phyloP scores from a whole-genome alignment of 805 yeast species.

The Starmera dryadoides region DNA sequence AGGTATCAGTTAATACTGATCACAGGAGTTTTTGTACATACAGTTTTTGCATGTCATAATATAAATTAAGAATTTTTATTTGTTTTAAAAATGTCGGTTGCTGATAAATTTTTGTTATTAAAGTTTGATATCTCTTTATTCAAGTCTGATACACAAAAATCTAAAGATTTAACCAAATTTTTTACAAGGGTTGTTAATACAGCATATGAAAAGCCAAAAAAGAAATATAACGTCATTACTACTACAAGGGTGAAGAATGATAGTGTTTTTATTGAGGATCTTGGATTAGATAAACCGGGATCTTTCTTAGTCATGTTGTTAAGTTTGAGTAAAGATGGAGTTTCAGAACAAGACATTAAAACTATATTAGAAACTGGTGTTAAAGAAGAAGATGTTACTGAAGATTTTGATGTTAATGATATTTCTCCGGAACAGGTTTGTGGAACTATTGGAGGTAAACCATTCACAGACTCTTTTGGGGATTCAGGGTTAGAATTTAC shows the following conservation, averaged over 20 bases:
- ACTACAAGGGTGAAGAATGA: slow-evolving; percentile 13
- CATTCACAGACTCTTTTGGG: not conserved
- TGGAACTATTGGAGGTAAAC: slow-evolving; percentile 13
- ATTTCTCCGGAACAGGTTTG: slow-evolving; percentile 3
- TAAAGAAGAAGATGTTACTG: not conserved
- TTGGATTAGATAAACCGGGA: slow-evolving; percentile 12
- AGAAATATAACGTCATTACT: slow-evolving; percentile 10
- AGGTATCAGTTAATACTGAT: no score
- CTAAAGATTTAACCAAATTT: slow-evolving; percentile 3
- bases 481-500: slow-evolving; percentile 10
- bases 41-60: not conserved
- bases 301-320: slow-evolving; percentile 10
- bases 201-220: slow-evolving; percentile 11
- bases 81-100: not conserved
- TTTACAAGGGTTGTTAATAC: slow-evolving; percentile 11
- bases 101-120: not conserved
- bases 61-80: no score
- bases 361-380: not conserved
- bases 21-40: no score
- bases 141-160: not conserved
- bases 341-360: not conserved
- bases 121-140: not conserved
- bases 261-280: slow-evolving; percentile 9
- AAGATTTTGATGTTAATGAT: slow-evolving; percentile 3
- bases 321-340: not conserved